phyloP scores from a whole-genome alignment of 805 yeast genomes.

The Ogataea haglerorum region DNA sequence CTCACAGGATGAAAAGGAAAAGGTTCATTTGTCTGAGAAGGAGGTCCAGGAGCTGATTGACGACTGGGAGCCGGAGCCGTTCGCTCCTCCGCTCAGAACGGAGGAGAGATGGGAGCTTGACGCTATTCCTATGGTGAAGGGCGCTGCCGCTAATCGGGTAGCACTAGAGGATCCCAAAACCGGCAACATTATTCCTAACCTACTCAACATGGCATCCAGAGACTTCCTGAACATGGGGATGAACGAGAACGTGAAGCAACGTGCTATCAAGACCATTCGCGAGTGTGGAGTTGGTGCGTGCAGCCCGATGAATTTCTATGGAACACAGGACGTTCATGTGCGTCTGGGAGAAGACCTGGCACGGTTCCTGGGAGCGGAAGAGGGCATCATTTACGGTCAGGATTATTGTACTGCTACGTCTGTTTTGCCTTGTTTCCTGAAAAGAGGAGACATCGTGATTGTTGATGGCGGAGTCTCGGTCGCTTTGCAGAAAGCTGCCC shows the following conservation, averaged over 20 bases:
- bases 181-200: constrained; percentile 29
- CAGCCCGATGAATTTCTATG: constrained; percentile 97
- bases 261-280: constrained; percentile 56
- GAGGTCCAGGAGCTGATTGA: constrained; percentile 82
- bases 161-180: constrained; percentile 29
- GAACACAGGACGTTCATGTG: constrained; percentile 88
- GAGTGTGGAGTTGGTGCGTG: constrained; percentile 95
- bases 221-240: constrained; percentile 68
- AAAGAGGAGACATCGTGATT: constrained; percentile 89
- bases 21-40: constrained; percentile 51
- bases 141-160: constrained; percentile 45
- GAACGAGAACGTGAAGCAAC: constrained; percentile 42
- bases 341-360: constrained; percentile 75
- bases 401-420: constrained; percentile 84
- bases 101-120: constrained; percentile 60
- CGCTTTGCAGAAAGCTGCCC: constrained; percentile 82
- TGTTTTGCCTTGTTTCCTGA: constrained; percentile 88
- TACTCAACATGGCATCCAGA: constrained; percentile 64
- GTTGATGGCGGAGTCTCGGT: constrained; percentile 78
- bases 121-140: constrained; percentile 60
- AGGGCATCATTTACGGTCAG: constrained; percentile 86
- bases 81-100: constrained; percentile 53
- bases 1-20: constrained; percentile 69
- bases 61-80: constrained; percentile 91
- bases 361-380: constrained; percentile 69